Conservation (phyloP, 108 stramenopile genomes). For the Nitzschia palea region DNA sequence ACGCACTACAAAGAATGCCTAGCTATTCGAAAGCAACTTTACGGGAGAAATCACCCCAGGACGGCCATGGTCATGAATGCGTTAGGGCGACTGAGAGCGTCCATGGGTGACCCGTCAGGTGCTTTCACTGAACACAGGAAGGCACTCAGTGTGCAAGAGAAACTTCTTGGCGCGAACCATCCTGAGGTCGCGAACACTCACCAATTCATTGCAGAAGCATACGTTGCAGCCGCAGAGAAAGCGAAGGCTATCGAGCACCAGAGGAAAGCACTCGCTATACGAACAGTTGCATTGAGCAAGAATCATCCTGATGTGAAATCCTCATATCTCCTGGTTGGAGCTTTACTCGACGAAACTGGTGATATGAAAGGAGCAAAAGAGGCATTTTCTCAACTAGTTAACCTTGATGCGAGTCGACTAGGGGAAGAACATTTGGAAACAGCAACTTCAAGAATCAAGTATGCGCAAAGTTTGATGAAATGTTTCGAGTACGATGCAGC, state of each 20-base stretch:
- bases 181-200: slow-evolving; percentile 38
- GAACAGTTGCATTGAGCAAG: slow-evolving; percentile 25
- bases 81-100: slow-evolving; percentile 19
- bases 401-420: not conserved
- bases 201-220: slow-evolving; percentile 37
- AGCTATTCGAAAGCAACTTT: slow-evolving; percentile 19
- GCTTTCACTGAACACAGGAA: slow-evolving; percentile 26
- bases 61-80: slow-evolving; percentile 18
- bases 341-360: slow-evolving; percentile 20
- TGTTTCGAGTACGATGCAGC: slow-evolving; percentile 25
- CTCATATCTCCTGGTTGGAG: slow-evolving; percentile 29
- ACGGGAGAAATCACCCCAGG: slow-evolving; percentile 31
- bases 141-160: slow-evolving; percentile 24
- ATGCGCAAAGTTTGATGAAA: slow-evolving; percentile 8
- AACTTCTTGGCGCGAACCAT: slow-evolving; percentile 25
- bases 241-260: slow-evolving; percentile 33
- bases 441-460: slow-evolving; percentile 7
- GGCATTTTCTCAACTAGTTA: slow-evolving; percentile 26
- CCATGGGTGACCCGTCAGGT: slow-evolving; percentile 7
- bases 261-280: slow-evolving; percentile 37
- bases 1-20: slow-evolving; percentile 31
- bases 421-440: slow-evolving; percentile 24
- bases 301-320: slow-evolving; percentile 30
- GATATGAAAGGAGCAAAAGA: slow-evolving; percentile 26
- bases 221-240: not conserved